These are phyloP conservation scores for Talaromyces marneffei DNA, from an alignment of 2,329 filamentous ascomycete genomes.

Conservation along the genomic window DNA sequence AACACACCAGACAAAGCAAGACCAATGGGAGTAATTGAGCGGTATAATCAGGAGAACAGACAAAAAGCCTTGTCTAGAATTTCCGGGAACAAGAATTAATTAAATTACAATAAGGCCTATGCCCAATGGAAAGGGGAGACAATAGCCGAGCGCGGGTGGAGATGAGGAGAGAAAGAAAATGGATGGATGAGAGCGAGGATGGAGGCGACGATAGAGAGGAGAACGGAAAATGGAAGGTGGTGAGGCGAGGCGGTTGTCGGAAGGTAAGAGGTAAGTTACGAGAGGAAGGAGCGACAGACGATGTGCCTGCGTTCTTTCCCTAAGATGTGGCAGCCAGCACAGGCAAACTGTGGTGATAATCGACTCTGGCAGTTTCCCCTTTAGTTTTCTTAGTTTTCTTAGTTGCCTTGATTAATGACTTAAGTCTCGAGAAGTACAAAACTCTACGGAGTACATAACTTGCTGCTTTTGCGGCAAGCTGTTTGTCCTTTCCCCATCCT, in stretches of 20 bases:
- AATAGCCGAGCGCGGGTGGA: constrained; percentile 3
- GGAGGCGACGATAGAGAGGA: not conserved
- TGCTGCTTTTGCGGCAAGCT: not conserved
- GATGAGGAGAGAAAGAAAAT: not conserved
- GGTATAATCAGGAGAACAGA: not conserved
- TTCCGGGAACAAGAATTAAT: not conserved
- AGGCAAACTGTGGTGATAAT: not conserved
- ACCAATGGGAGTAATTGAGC: not conserved
- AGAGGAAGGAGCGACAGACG: not conserved
- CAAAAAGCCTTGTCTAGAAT: not conserved
- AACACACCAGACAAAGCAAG: not conserved
- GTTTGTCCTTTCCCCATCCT: not conserved
- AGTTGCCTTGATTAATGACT: not conserved
- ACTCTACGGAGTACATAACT: not conserved
- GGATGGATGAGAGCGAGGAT: not conserved
- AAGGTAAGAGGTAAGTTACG: not conserved
- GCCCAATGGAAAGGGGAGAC: not conserved
- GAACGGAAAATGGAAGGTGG: not conserved
- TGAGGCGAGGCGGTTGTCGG: not conserved
- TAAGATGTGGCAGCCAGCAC: too few relatives aligned
- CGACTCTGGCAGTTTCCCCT: not conserved
- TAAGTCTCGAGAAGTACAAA: not conserved
- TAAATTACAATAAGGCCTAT: not conserved
- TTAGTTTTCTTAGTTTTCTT: not conserved
- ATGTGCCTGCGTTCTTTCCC: not conserved